Base-by-base conservation (phyloP, 2,329 filamentous ascomycete genomes). In the Calonectria pseudoreteaudii region DNA sequence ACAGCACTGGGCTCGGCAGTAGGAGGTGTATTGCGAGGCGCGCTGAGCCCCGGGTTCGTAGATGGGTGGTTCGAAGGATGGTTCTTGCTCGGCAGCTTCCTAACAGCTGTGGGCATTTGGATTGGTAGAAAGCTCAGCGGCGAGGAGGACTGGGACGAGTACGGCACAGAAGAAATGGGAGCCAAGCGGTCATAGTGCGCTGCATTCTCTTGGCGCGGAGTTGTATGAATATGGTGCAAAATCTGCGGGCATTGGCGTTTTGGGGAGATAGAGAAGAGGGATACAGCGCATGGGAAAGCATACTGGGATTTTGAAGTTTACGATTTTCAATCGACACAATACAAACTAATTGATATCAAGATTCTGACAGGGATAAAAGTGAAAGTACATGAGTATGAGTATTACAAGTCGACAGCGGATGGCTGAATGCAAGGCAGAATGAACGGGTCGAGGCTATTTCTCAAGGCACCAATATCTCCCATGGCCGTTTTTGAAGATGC, bases 21-120 rank as follows among this genome's bases (percentile, higher is more conserved):
- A 4, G 92, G 92, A 3, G 94, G 95, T 76, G 94, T 94, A 1
- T 85, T 98, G 36, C 92, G 94, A 53, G 94, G 94, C 26, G 94
- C 94, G 20, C 87, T 97, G 92, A 83, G 85, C 68, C 88, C 88
- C 5, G 83, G 82, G 13, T 90, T 91, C 75, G 89, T 90, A 44
- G 87, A 97, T 80, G 88, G 91, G 36, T 98, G 95, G 95, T 98
- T 98, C 78, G 95, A 98, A 83, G 92, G 91, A 10, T 96, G 95
- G 93, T 98, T 97, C 83, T 84, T 98, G 70, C 82, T 92, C 3
- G 93, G 93, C 7, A 93, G 92, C 75, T 86, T 88, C 0, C 81
- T 89, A 16, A 97, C 95, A 1, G 92, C 89, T 1, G 81, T 90
- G n/a, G 94, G 94, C 0, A 92, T 97, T 28, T 94, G 93, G 88